These are phyloP conservation scores for Penicillium longicatenatum DNA, from an alignment of 495 filamentous ascomycete genomes.

Conservation along the genomic window DNA sequence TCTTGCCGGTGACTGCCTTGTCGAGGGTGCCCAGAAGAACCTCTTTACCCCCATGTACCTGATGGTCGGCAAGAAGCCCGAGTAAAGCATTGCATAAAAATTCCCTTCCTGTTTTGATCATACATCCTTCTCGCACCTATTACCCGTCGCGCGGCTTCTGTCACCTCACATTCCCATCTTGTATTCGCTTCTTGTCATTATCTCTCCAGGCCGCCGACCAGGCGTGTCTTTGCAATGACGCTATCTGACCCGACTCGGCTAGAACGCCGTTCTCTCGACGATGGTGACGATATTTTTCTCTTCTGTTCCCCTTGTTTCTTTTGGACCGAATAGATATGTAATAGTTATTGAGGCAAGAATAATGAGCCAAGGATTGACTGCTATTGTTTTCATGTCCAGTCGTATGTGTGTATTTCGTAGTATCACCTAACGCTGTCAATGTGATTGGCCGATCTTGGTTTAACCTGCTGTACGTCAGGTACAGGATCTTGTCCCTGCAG, in stretches of 20 bases:
- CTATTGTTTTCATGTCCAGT: constrained; percentile 9
- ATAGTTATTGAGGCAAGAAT: constrained; percentile 38
- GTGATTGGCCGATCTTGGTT: constrained; percentile 1
- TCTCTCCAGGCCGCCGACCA: constrained; percentile 7
- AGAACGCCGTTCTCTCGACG: constrained; percentile 7
- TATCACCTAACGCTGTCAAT: not conserved
- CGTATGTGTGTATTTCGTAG: not conserved
- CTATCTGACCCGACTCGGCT: not conserved
- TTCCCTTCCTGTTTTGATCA: constrained; percentile 1
- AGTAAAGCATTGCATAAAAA: constrained; percentile 33
- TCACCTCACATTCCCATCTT: constrained; percentile 6
- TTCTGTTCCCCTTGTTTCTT: constrained; percentile 21
- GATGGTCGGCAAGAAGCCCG: constrained; percentile 93
- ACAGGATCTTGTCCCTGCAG: not conserved
- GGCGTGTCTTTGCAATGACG: constrained; percentile 1
- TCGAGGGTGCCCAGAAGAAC: constrained; percentile 87
- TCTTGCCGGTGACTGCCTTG: constrained; percentile 80
- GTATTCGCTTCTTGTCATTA: constrained; percentile 17
- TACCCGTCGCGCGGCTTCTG: constrained; percentile 10
- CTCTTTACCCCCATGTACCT: constrained; percentile 99
- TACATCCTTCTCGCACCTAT: constrained; percentile 1
- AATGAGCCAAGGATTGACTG: constrained; percentile 24
- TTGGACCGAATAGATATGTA: constrained; percentile 33
- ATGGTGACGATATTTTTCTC: constrained; percentile 19
- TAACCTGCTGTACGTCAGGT: not conserved